Percentiles rank a stretch among this genome's conserved stretches.
These are phyloP conservation scores for Tuber umbilicatum DNA, from an alignment of 495 filamentous ascomycete species.

Conservation along the genomic window DNA sequence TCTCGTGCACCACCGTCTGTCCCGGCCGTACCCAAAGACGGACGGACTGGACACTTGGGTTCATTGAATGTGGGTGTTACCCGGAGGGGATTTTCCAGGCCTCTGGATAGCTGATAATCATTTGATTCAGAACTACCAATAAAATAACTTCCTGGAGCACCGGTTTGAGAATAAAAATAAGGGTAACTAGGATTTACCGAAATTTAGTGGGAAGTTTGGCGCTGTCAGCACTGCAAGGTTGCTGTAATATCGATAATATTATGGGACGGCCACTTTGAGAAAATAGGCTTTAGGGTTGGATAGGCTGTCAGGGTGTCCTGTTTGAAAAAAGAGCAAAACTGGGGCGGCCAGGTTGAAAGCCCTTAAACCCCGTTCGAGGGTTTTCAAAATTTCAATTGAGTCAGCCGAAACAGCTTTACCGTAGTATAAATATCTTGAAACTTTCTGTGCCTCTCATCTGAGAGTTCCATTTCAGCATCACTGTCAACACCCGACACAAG, in stretches of 20 bases:
- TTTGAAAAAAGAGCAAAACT: not conserved
- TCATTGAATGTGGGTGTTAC: too few species aligned
- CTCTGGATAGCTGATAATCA: not conserved
- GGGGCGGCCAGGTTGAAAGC: not conserved
- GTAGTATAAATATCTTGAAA: too few species aligned
- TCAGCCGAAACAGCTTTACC: not conserved
- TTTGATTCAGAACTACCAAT: not conserved
- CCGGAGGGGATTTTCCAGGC: too few species aligned
- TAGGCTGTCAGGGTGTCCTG: not conserved
- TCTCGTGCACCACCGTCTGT: too few species aligned
- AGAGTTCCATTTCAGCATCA: not conserved
- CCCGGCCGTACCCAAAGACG: too few species aligned
- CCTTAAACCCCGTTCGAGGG: not conserved
- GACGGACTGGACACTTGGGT: too few species aligned
- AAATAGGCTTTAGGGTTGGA: not conserved
- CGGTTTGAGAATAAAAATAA: not conserved
- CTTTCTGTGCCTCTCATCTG: not conserved
- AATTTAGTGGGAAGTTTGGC: not conserved
- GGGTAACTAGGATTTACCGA: not conserved
- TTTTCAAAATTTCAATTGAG: not conserved
- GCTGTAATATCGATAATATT: not conserved
- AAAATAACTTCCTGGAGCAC: not conserved
- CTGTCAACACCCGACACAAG: not conserved
- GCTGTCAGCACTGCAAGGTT: not conserved
- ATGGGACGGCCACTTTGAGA: not conserved